Percentiles rank a stretch among this genome's conserved stretches.
Conservation (phyloP, 441 rosid species). For the Dalechampia spathulata region DNA sequence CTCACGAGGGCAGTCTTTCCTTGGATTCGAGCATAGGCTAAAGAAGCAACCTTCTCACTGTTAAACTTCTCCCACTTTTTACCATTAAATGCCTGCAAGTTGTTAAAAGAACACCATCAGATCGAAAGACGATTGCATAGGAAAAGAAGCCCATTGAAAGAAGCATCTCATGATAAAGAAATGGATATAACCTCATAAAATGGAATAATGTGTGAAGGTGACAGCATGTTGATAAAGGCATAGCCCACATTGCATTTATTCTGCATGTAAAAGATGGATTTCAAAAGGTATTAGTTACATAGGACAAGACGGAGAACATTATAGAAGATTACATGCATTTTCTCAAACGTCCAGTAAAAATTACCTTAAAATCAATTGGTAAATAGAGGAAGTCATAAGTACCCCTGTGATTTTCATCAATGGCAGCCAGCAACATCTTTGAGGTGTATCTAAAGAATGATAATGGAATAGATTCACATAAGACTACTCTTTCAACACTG, state of each 20-base stretch:
- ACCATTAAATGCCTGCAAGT: constrained; percentile 79
- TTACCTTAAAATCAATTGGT: constrained; percentile 98
- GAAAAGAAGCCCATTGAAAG: too few species aligned
- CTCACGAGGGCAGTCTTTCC: constrained; percentile 90
- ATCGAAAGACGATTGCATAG: too few species aligned
- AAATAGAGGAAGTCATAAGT: constrained; percentile 87
- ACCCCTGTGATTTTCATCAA: constrained; percentile 81
- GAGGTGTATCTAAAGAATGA: constrained; percentile 68
- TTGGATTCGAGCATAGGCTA: constrained; percentile 97
- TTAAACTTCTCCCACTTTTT: constrained; percentile 99
- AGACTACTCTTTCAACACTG: too few species aligned
- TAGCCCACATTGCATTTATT: constrained; percentile 99
- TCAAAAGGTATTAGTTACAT: constrained; percentile 13
- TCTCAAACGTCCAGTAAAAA: not conserved
- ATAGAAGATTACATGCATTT: not conserved
- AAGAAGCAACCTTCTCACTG: constrained; percentile 96
- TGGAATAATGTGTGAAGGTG: constrained; percentile 74
- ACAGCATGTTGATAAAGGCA: constrained; percentile 95
- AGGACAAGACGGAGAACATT: not conserved
- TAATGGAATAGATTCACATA: constrained; percentile 5
- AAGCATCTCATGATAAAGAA: too few species aligned
- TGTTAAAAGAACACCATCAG: not conserved
- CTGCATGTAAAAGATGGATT: constrained; percentile 35
- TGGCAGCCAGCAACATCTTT: constrained; percentile 92
- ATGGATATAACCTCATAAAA: constrained; percentile 78